Percentiles rank a stretch among this genome's conserved stretches.
phyloP scores from a whole-genome alignment of 176 grass and related monocot species.

The Carex kokanica region DNA sequence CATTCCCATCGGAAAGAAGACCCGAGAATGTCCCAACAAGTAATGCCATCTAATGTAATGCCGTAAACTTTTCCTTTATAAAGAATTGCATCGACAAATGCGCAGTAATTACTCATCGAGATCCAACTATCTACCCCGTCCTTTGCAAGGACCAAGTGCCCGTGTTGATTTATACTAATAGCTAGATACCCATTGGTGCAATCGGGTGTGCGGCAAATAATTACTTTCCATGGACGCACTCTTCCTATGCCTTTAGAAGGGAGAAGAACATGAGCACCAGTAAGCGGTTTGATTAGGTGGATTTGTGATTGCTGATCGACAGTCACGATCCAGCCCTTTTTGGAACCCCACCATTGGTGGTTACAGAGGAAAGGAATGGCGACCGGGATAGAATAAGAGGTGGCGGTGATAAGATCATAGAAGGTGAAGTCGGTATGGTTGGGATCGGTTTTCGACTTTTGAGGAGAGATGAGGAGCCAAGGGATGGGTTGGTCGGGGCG shows the following conservation, averaged over 20 bases:
- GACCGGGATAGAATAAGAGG: not conserved
- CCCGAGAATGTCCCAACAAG: not conserved
- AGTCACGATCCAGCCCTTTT: constrained; percentile 5
- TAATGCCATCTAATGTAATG: not conserved
- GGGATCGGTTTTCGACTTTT: not conserved
- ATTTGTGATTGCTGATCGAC: not conserved
- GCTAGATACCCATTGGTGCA: not conserved
- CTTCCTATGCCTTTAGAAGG: not conserved
- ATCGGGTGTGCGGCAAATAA: not conserved
- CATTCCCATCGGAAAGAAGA: not conserved
- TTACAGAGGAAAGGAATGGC: not conserved
- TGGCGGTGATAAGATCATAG: not conserved
- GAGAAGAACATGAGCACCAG: not conserved
- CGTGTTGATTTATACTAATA: not conserved
- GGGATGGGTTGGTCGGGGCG: not conserved
- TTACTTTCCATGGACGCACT: not conserved
- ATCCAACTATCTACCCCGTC: not conserved
- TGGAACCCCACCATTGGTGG: constrained; percentile 8
- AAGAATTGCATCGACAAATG: not conserved
- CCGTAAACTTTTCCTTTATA: not conserved
- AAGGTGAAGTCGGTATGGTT: constrained; percentile 12
- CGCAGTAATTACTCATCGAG: not conserved
- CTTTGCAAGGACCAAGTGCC: not conserved
- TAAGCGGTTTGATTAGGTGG: constrained; percentile 14
- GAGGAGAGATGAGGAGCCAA: constrained; percentile 8